Conservation (phyloP, 1,284 basidiomycete species). For the Heliocybe sulcata region DNA sequence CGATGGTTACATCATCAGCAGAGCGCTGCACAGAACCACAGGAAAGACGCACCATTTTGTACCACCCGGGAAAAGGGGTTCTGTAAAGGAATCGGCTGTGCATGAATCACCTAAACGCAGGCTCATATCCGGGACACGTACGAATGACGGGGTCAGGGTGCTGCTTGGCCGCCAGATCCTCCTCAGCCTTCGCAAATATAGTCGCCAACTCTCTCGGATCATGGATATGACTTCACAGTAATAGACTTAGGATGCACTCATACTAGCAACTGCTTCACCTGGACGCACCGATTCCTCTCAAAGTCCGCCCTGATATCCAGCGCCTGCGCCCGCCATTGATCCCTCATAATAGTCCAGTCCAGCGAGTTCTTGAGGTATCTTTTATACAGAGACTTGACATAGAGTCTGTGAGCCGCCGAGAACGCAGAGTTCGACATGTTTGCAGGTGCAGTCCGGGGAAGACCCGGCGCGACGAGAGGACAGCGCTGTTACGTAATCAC, state of each 20-base stretch:
- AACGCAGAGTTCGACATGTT: constrained; percentile 44
- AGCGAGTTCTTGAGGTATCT: constrained; percentile 80
- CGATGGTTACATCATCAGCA: not conserved
- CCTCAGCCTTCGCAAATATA: constrained; percentile 83
- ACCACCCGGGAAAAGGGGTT: constrained; percentile 72
- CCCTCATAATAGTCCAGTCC: constrained; percentile 84
- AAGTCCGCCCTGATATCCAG: constrained; percentile 87
- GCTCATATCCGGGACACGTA: constrained; percentile 35
- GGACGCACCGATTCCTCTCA: constrained; percentile 78
- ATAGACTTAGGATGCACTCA: constrained; percentile 3
- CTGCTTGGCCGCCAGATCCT: constrained; percentile 52
- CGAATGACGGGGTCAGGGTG: constrained; percentile 93
- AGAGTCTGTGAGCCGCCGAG: constrained; percentile 72
- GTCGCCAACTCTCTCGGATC: constrained; percentile 81
- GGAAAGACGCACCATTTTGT: constrained; percentile 73
- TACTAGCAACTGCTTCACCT: not conserved
- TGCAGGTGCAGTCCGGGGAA: constrained; percentile 7
- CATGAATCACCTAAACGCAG: constrained; percentile 9
- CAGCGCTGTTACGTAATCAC: not conserved
- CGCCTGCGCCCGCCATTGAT: constrained; percentile 81
- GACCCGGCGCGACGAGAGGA: not conserved
- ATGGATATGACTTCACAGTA: constrained; percentile 62
- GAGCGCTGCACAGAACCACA: not conserved
- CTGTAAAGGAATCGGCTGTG: constrained; percentile 30
- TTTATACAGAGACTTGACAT: constrained; percentile 90